Percentiles rank a stretch among this genome's conserved stretches.
These are phyloP conservation scores for Xerocomellus chrysenteron DNA, from an alignment of 768 basidiomycete genomes.

Conservation along the genomic window DNA sequence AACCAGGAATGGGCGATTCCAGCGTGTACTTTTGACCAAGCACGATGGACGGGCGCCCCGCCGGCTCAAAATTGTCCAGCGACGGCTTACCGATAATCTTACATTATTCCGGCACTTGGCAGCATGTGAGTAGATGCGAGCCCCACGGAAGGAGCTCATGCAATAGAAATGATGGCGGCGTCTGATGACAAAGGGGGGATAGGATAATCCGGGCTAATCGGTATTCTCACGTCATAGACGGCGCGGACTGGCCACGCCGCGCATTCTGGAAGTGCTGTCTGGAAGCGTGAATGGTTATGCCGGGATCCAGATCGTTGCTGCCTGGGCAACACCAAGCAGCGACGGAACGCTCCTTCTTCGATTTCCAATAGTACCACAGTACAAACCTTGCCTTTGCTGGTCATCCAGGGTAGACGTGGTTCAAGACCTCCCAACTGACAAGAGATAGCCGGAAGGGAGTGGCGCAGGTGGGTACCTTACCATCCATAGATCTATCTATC, in stretches of 20 bases:
- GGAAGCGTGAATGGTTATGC: not conserved
- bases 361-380: not conserved
- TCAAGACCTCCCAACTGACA: not conserved
- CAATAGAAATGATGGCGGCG: not conserved
- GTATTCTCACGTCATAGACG: conserved; percentile 5
- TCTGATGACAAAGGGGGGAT: not conserved
- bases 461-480: not conserved
- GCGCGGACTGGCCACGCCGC: not conserved
- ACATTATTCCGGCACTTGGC: not conserved
- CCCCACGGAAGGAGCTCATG: not conserved
- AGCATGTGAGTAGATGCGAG: not conserved
- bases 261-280: not conserved
- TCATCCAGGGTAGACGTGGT: not conserved
- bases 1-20: not conserved
- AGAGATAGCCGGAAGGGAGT: no score
- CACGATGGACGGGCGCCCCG: not conserved
- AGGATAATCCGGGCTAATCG: not conserved
- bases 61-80: not conserved
- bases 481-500: not conserved
- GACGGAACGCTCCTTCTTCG: not conserved
- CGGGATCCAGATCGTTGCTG: not conserved
- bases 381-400: not conserved
- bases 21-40: not conserved
- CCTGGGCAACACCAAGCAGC: not conserved
- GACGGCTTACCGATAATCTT: not conserved